Base-by-base conservation (phyloP, 768 basidiomycete genomes). In the Rhizopogon sp. region DNA sequence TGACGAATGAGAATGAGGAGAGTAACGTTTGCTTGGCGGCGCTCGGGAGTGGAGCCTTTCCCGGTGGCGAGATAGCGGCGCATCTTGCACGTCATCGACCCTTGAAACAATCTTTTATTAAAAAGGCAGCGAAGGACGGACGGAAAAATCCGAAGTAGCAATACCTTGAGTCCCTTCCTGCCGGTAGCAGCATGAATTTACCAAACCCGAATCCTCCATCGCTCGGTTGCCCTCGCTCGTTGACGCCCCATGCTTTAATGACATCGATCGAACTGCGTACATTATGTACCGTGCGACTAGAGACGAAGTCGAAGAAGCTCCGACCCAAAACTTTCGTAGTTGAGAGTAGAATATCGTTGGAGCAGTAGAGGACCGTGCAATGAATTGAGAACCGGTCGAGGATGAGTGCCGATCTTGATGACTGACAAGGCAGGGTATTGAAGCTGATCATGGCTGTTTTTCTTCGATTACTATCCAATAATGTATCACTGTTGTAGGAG, bases 141-240 rank as follows among this genome's bases (percentile, higher is more conserved):
- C 37, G 14, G 16, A 25, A 28, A 31, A 50, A 39, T 39, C 51
- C 42, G 57, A 45, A 49, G 14, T 10, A 5, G 11, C 13, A 44
- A 40, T 46, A 52, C 87, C 76, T 74, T 0, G 84, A 83, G 62
- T 89, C 84, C 56, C 90, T 72, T 0, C 87, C 87, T 49, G 76
- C 74, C 1, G 76, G 68, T 51, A 79, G 67, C 3, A 89, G 62
- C 41, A 68, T 72, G 61, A 92, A 92, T 62, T 79, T 80, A 16
- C 88, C 88, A 69, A 87, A 92, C 14, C 88, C 90, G 65, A 92
- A 92, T 1, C 90, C 90, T 35, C 89, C 88, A 60, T 90, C 88
- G 64, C 85, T 87, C 22, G 89, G 89, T 68, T 88, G 86, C 0
- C 89, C 90, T 3, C 82, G 79, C 67, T 91, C 90, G 58, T 91